A percentile compares a stretch with the other conserved stretches of the same genome.
Evolutionary conservation across 345 rosid species (phyloP).

Genomic region (Xanthoceras sorbifolium): DNA sequence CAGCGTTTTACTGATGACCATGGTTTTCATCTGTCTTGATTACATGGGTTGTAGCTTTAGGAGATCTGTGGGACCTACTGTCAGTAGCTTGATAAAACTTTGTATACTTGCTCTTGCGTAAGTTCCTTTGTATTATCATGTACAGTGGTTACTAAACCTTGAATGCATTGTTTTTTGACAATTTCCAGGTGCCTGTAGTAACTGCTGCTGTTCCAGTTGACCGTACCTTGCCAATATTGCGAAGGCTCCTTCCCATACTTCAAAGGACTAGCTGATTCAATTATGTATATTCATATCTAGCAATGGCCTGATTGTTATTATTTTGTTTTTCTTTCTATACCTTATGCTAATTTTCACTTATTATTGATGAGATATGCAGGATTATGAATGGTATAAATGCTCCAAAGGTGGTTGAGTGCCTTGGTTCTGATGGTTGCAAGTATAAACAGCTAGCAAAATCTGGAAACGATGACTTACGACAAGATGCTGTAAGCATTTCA

Average conservation of each 20-base stretch:
- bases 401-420: slow-evolving; percentile 91
- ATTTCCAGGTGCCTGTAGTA: slow-evolving; percentile 84
- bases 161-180: slow-evolving; percentile 21
- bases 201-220: slow-evolving; percentile 86
- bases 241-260: slow-evolving; percentile 88
- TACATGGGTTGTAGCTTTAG: too few relatives aligned
- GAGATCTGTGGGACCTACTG: too few relatives aligned
- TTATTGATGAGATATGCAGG: slow-evolving; percentile 48
- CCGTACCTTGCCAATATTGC: slow-evolving; percentile 65
- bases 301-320: slow-evolving; percentile 4
- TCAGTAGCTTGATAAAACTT: too few relatives aligned
- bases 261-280: slow-evolving; percentile 78
- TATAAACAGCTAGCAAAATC: slow-evolving; percentile 97
- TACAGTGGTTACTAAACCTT: slow-evolving; percentile 11
- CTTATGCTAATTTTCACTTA: slow-evolving; percentile 20
- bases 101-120: slow-evolving; percentile 13
- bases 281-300: slow-evolving; percentile 50
- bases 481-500: slow-evolving; percentile 82
- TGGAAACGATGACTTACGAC: slow-evolving; percentile 98
- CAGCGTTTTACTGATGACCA: too few relatives aligned
- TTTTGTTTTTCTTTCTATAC: slow-evolving; percentile 13
- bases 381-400: slow-evolving; percentile 96
- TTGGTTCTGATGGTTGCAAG: slow-evolving; percentile 87
- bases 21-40: too few relatives aligned
- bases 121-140: slow-evolving; percentile 14